Conservation (phyloP, 2,329 filamentous ascomycete genomes). For the Aspergillus glaucus region DNA sequence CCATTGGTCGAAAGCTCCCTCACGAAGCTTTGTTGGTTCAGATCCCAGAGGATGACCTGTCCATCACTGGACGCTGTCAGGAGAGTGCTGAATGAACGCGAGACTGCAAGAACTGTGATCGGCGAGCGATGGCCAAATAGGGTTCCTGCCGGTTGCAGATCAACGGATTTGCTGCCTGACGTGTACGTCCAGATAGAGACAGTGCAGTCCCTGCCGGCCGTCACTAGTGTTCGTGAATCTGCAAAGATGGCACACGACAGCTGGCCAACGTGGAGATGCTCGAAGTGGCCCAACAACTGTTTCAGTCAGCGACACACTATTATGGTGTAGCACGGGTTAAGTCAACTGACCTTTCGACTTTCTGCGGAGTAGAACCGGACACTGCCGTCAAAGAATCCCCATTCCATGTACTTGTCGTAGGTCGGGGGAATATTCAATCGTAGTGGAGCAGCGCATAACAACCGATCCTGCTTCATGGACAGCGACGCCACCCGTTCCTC, state of each 20-base stretch:
- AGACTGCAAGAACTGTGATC: conserved; percentile 75
- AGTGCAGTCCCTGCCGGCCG: conserved; percentile 86
- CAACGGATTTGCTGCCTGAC: conserved; percentile 61
- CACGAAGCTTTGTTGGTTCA: conserved; percentile 84
- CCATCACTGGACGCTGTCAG: conserved; percentile 78
- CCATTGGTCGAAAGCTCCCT: conserved; percentile 60
- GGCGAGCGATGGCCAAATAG: conserved; percentile 86
- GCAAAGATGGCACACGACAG: conserved; percentile 78
- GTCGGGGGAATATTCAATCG: conserved; percentile 77
- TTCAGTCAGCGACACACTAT: neutral
- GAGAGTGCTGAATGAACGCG: conserved; percentile 80
- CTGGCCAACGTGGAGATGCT: conserved; percentile 88
- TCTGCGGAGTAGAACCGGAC: conserved; percentile 86
- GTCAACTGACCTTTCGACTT: conserved; percentile 57
- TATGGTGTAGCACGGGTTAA: neutral
- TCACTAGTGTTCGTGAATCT: conserved; percentile 84
- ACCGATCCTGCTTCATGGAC: conserved; percentile 69
- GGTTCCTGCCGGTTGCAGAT: conserved; percentile 69
- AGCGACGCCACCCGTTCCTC: conserved; percentile 76
- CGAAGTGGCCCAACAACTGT: conserved; percentile 72
- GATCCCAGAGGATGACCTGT: conserved; percentile 83
- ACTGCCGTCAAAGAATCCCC: conserved; percentile 91
- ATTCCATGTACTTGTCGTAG: conserved; percentile 89
- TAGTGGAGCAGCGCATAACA: conserved; percentile 78
- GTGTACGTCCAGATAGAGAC: conserved; percentile 77